These are phyloP conservation scores for Thoreauomyces humboldtii DNA, from an alignment of 192 early-diverging fungal species.

Conservation along the genomic window DNA sequence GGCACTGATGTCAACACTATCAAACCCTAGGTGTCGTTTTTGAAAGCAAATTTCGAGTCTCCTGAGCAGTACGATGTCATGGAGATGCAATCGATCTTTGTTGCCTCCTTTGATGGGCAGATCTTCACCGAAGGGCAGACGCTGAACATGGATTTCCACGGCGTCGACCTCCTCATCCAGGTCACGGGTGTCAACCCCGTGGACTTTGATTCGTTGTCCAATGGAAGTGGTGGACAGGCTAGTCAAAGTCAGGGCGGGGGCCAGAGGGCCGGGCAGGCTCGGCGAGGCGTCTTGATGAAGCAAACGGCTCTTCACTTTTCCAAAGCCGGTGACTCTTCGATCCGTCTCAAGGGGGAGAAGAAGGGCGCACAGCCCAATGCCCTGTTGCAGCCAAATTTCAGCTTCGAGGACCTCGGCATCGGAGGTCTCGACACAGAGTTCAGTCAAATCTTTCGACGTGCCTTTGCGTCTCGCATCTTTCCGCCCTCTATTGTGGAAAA, in stretches of 20 bases:
- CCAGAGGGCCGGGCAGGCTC: neutral
- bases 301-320: slow-evolving; percentile 69
- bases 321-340: slow-evolving; percentile 68
- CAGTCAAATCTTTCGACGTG: slow-evolving; percentile 89
- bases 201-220: slow-evolving; percentile 51
- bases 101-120: slow-evolving; percentile 71
- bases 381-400: slow-evolving; percentile 91
- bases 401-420: slow-evolving; percentile 96
- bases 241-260: neutral
- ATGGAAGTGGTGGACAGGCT: slow-evolving; percentile 8
- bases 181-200: slow-evolving; percentile 54
- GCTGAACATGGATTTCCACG: slow-evolving; percentile 81
- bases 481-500: slow-evolving; percentile 90
- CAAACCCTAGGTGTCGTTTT: slow-evolving; percentile 3
- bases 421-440: slow-evolving; percentile 96
- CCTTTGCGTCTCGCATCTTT: slow-evolving; percentile 96
- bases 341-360: slow-evolving; percentile 59
- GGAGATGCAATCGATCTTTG: slow-evolving; percentile 29
- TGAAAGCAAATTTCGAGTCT: slow-evolving; percentile 7
- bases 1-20: too few relatives aligned
- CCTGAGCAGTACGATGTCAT: slow-evolving; percentile 17
- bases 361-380: slow-evolving; percentile 55
- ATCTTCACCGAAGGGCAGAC: slow-evolving; percentile 74
- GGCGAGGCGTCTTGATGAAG: slow-evolving; percentile 72
- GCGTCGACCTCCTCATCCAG: slow-evolving; percentile 57